A percentile compares a stretch with the other conserved stretches of the same genome.
Evolutionary conservation across 208 protist species (phyloP).

Genomic region (Trypanosoma congolense): DNA sequence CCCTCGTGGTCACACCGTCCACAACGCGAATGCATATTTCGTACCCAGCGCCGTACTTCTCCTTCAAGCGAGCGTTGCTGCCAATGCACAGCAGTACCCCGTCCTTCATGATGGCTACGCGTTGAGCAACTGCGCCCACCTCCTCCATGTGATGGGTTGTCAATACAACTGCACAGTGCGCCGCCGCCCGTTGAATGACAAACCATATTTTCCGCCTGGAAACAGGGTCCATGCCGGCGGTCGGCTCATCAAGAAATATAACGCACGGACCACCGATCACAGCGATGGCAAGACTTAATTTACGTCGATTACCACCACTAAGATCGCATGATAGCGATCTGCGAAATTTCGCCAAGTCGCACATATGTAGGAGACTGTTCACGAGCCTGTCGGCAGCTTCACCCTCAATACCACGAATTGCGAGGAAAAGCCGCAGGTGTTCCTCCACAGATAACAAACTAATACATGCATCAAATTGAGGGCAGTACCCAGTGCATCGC

Average conservation of each 20-base stretch:
- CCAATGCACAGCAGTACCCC: slow-evolving; percentile 88
- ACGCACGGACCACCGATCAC: slow-evolving; percentile 73
- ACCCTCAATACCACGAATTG: slow-evolving; percentile 51
- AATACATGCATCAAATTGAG: slow-evolving; percentile 93
- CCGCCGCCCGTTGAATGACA: slow-evolving; percentile 50
- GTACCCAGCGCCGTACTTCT: slow-evolving; percentile 55
- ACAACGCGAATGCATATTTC: slow-evolving; percentile 24
- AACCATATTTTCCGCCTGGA: slow-evolving; percentile 76
- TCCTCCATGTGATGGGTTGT: slow-evolving; percentile 93
- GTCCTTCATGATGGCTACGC: slow-evolving; percentile 85
- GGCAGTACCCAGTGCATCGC: slow-evolving; percentile 91
- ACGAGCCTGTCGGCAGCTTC: slow-evolving; percentile 20
- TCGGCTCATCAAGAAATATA: slow-evolving; percentile 86
- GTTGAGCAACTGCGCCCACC: slow-evolving; percentile 77
- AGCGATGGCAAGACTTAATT: slow-evolving; percentile 72
- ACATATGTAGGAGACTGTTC: slow-evolving; percentile 30
- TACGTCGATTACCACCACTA: slow-evolving; percentile 82
- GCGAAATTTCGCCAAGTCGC: slow-evolving; percentile 35
- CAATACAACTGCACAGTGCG: slow-evolving; percentile 73
- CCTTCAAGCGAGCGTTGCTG: slow-evolving; percentile 76
- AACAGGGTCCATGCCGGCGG: slow-evolving; percentile 84
- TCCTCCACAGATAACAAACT: slow-evolving; percentile 91
- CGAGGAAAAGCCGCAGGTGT: slow-evolving; percentile 88
- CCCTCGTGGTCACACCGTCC: not conserved
- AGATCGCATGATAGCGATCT: slow-evolving; percentile 32